A percentile compares a stretch with the other conserved stretches of the same genome.
Evolutionary conservation across 2,329 filamentous ascomycete species (phyloP).

Genomic region (Epichloe amarillans): DNA sequence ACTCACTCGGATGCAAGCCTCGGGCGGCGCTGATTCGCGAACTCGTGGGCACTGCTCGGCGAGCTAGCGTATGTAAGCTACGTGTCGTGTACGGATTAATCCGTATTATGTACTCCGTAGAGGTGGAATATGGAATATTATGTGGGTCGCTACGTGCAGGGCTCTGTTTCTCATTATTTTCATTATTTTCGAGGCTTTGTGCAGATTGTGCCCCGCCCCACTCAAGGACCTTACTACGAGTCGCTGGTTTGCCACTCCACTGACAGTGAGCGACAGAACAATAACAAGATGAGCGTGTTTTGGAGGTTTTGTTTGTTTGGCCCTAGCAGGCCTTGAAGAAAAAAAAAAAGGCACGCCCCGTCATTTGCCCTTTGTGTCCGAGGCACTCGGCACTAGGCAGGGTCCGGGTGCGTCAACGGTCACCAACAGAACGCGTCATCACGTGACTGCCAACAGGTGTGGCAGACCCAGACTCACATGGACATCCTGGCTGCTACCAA

Average conservation of each 20-base stretch:
- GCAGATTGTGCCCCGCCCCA: background rate
- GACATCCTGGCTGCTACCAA: no score
- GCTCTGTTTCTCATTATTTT: background rate
- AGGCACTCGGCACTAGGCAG: background rate
- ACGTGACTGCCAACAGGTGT: background rate
- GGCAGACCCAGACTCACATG: no score
- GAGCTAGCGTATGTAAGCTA: no score
- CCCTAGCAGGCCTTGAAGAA: background rate
- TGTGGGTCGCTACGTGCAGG: background rate
- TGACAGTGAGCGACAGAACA: background rate
- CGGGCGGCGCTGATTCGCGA: no score
- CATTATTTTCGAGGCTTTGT: no score
- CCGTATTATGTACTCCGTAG: no score
- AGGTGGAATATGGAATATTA: no score
- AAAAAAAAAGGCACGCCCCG: background rate
- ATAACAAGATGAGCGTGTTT: background rate
- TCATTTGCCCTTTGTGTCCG: background rate
- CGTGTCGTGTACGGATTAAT: no score
- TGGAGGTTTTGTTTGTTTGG: no score
- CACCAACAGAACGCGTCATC: conserved; percentile 4
- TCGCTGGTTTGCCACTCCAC: background rate
- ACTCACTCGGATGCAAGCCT: no score
- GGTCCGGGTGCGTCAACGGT: background rate
- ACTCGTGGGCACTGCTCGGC: no score
- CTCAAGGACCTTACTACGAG: background rate